Percentiles rank a stretch among this genome's conserved stretches.
Conservation (phyloP, 148 eudicot genomes). For the Rhododendron ferrugineum region DNA sequence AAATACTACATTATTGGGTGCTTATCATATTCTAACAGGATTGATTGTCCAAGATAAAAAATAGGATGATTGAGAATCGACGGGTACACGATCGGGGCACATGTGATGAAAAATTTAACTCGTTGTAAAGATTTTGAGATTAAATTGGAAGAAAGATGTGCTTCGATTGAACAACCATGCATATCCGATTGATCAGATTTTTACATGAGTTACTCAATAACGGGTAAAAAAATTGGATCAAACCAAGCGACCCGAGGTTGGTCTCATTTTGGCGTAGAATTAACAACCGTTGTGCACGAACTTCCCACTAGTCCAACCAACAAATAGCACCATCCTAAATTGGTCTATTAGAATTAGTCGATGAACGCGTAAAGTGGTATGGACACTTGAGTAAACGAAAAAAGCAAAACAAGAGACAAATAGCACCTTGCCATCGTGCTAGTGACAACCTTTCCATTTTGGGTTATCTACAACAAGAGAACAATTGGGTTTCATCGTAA, state of each 20-base stretch:
- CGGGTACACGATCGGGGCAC: too few relatives aligned
- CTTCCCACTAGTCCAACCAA: background rate
- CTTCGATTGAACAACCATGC: too few relatives aligned
- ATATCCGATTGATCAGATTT: too few relatives aligned
- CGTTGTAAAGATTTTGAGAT: too few relatives aligned
- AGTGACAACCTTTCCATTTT: background rate
- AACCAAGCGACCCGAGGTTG: background rate
- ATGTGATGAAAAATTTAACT: too few relatives aligned
- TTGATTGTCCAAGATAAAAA: too few relatives aligned
- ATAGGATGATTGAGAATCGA: too few relatives aligned
- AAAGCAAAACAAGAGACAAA: background rate
- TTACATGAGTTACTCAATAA: background rate
- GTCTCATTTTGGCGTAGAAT: background rate
- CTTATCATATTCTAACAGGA: too few relatives aligned
- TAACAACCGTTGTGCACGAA: background rate
- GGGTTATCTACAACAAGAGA: background rate
- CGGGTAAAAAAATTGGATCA: background rate
- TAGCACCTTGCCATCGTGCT: background rate
- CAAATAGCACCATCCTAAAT: background rate
- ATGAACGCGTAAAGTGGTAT: accelerated
- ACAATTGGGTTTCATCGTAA: background rate
- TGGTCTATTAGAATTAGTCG: background rate
- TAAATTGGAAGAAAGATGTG: too few relatives aligned
- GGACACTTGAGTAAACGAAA: background rate
- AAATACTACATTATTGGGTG: too few relatives aligned